A percentile compares a stretch with the other conserved stretches of the same genome.
These are phyloP conservation scores for Acer saccharum DNA, from an alignment of 345 rosid species.

Conservation along the genomic window DNA sequence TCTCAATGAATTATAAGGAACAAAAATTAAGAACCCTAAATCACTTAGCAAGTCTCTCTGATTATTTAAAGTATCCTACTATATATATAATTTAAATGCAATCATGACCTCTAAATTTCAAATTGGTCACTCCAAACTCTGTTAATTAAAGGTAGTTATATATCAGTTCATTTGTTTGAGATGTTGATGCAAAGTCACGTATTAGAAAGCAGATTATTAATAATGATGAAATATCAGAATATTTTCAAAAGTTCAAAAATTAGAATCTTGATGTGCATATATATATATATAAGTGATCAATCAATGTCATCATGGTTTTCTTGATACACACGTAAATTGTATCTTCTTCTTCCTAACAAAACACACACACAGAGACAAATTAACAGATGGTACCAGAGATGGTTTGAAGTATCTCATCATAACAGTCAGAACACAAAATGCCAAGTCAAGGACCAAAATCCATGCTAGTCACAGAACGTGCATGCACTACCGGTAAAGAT, in stretches of 20 bases:
- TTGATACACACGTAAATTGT: background rate
- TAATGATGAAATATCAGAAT: too few species aligned
- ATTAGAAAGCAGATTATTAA: background rate
- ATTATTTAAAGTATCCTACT: background rate
- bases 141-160: too few species aligned
- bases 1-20: background rate
- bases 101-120: background rate
- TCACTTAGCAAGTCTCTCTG: background rate
- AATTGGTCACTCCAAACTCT: background rate
- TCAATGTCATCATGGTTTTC: background rate
- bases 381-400: too few species aligned
- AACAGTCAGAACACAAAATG: background rate
- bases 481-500: background rate
- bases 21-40: constrained; percentile 5
- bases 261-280: background rate
- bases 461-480: background rate
- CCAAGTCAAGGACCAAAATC: constrained; percentile 11
- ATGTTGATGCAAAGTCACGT: background rate
- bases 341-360: background rate
- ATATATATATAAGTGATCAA: background rate
- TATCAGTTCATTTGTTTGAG: background rate
- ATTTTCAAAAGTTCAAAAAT: background rate
- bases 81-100: background rate
- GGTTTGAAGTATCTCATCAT: too few species aligned
- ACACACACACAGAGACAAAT: too few species aligned